These are phyloP conservation scores for Waitea zeae DNA, from an alignment of 1,284 basidiomycete genomes.

Conservation along the genomic window DNA sequence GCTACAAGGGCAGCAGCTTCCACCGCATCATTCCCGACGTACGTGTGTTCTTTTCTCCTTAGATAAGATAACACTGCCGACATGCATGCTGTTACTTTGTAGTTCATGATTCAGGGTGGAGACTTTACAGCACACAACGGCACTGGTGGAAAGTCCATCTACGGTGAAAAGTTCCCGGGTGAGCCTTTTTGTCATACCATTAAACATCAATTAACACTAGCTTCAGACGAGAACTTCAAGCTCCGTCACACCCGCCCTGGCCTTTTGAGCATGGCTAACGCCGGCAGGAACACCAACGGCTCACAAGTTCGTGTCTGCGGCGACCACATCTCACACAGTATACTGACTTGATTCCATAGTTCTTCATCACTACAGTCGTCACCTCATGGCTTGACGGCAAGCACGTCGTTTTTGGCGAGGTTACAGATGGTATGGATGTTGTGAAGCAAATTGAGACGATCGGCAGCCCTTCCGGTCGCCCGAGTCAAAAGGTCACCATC, in stretches of 20 bases:
- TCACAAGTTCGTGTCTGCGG: constrained; percentile 31
- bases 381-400: constrained; percentile 67
- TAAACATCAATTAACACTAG: neutral
- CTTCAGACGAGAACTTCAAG: constrained; percentile 79
- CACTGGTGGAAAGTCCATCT: constrained; percentile 85
- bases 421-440: constrained; percentile 61
- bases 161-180: constrained; percentile 69
- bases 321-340: neutral
- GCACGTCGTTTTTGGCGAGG: constrained; percentile 78
- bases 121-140: constrained; percentile 64
- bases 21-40: constrained; percentile 71
- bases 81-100: no score
- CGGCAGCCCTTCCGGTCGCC: constrained; percentile 37
- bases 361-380: constrained; percentile 78
- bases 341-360: no score
- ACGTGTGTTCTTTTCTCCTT: constrained; percentile 5
- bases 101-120: constrained; percentile 81
- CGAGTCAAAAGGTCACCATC: constrained; percentile 41
- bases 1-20: constrained; percentile 53
- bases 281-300: constrained; percentile 56
- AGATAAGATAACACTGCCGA: neutral
- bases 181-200: constrained; percentile 9
- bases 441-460: constrained; percentile 59
- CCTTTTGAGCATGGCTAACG: constrained; percentile 85
- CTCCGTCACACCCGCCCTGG: constrained; percentile 67